These are phyloP conservation scores for Cyanidioschyzon merolae DNA, from an alignment of 23 red algal species.

Conservation along the genomic window DNA sequence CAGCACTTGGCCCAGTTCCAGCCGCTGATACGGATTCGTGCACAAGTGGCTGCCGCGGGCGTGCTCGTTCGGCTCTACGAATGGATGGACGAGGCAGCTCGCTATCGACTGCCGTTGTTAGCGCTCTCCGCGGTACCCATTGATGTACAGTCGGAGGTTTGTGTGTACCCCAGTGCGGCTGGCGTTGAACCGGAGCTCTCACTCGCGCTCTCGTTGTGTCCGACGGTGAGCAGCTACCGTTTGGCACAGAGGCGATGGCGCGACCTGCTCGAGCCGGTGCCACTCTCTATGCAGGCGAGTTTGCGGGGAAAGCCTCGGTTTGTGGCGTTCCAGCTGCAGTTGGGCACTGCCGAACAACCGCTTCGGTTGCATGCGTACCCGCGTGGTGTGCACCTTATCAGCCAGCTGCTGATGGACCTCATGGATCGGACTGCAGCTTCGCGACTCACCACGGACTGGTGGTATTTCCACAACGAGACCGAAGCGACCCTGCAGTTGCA, in stretches of 20 bases:
- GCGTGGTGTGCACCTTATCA: not conserved
- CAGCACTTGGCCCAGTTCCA: not conserved
- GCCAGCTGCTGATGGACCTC: not conserved
- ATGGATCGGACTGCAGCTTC: not conserved
- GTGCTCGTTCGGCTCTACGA: not conserved
- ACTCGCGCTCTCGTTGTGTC: not conserved
- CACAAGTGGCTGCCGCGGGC: not conserved
- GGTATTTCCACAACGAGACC: slow-evolving; percentile 12
- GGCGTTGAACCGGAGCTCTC: not conserved
- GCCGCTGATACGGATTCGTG: not conserved
- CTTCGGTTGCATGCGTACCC: not conserved
- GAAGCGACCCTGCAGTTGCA: not conserved
- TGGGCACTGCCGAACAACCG: not conserved
- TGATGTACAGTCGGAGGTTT: not conserved
- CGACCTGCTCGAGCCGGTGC: not conserved
- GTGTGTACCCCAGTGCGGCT: not conserved
- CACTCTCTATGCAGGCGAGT: not conserved
- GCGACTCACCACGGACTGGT: not conserved
- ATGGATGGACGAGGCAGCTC: not conserved
- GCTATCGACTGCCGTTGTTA: not conserved
- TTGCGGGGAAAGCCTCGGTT: not conserved
- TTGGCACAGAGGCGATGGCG: not conserved
- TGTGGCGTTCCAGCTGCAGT: not conserved
- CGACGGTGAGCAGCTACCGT: not conserved
- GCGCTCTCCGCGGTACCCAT: slow-evolving; percentile 6